phyloP scores from a whole-genome alignment of 306 rosid genomes.

The Bauhinia variegata region DNA sequence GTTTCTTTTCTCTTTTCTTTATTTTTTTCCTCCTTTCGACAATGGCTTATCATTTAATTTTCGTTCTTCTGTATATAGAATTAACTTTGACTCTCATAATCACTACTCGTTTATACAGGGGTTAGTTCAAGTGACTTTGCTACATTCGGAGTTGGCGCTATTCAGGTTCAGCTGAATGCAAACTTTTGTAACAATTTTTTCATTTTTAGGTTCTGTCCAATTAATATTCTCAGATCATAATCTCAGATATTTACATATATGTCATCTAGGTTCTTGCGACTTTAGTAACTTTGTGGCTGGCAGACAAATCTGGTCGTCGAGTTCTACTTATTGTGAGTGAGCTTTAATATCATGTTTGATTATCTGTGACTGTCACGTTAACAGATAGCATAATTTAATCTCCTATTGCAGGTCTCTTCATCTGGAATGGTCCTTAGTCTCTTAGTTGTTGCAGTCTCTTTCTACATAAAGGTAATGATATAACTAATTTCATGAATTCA shows the following conservation, averaged over 20 bases:
- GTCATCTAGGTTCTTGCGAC: slow-evolving; percentile 79
- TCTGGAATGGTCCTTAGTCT: slow-evolving; percentile 78
- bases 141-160: slow-evolving; percentile 83
- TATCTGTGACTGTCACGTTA: slow-evolving; percentile 10
- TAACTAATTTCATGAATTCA: slow-evolving; percentile 8
- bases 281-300: slow-evolving; percentile 77
- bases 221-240: slow-evolving; percentile 35
- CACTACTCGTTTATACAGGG: slow-evolving; percentile 54
- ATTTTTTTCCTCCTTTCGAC: not conserved
- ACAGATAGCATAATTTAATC: slow-evolving; percentile 20
- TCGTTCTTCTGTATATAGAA: slow-evolving; percentile 2
- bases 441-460: slow-evolving; percentile 68
- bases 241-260: slow-evolving; percentile 32
- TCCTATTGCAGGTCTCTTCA: slow-evolving; percentile 74
- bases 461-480: slow-evolving; percentile 69
- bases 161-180: slow-evolving; percentile 68
- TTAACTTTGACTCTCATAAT: slow-evolving; percentile 23
- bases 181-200: slow-evolving; percentile 38
- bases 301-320: slow-evolving; percentile 85
- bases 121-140: slow-evolving; percentile 72
- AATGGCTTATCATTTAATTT: slow-evolving; percentile 18
- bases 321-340: slow-evolving; percentile 85
- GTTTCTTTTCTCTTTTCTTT: not conserved
- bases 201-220: slow-evolving; percentile 20
- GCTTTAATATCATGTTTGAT: slow-evolving; percentile 26